Evolutionary conservation across 2,329 filamentous ascomycete genomes (phyloP).

Genomic region (Alternaria solani): DNA sequence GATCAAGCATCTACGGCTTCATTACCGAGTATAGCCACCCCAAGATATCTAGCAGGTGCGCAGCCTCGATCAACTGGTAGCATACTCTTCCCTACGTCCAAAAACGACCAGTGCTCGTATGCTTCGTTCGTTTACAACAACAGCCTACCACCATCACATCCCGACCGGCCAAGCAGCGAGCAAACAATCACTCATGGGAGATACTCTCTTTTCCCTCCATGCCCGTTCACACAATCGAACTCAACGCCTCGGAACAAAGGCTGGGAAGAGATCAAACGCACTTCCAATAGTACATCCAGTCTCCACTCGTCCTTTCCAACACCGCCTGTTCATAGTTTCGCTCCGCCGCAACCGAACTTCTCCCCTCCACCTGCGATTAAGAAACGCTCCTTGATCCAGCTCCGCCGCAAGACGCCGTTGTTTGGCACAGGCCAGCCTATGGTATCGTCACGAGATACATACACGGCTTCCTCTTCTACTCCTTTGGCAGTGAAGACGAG

Average conservation of each 20-base stretch:
- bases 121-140: conserved; percentile 2
- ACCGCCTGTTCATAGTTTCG: conserved; percentile 11
- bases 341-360: conserved; percentile 13
- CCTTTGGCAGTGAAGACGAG: conserved; percentile 34
- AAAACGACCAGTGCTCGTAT: neutral
- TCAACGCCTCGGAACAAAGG: conserved; percentile 23
- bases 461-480: conserved; percentile 12
- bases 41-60: neutral
- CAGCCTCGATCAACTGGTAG: conserved; percentile 5
- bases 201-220: neutral
- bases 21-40: neutral
- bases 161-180: neutral
- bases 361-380: conserved; percentile 14
- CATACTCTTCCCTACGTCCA: conserved; percentile 6
- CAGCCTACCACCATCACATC: neutral
- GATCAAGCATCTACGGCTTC: neutral
- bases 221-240: conserved; percentile 9
- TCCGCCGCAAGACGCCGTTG: conserved; percentile 27
- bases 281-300: conserved; percentile 11
- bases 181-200: neutral
- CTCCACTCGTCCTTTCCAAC: conserved; percentile 5
- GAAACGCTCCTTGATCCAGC: conserved; percentile 28
- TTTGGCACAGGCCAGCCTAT: conserved; percentile 29
- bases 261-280: conserved; percentile 43
- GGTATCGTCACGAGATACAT: conserved; percentile 14